Base-by-base conservation (phyloP, 768 basidiomycete species). In the Tulasnella sp. region DNA sequence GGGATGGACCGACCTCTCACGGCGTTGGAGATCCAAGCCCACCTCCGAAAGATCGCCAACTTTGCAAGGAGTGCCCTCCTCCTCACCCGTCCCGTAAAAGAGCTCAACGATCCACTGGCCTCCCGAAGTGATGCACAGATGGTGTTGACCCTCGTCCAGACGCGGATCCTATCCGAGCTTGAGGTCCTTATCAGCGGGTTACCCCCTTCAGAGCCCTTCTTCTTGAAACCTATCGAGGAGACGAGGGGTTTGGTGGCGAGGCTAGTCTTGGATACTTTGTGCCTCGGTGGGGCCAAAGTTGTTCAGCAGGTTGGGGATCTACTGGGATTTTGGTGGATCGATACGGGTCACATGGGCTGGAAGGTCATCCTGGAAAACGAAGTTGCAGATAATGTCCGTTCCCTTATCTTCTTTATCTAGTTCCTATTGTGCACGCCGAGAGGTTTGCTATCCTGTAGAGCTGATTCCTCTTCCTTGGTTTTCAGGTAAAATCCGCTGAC, bases 151-250 rank as follows among this genome's bases (percentile, higher is more conserved):
- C 24, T 78, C 4, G 61, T 82, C 9, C 72, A 76, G 41, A 75
- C 69, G 15, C 74, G 75, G 29, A 70, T 80, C 21, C 68, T 84
- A 3, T 77, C 77, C 3, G 79, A 80, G 62, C 68, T 78, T 1
- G 73, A 75, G 15, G 67, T 68, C 2, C 65, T 83, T 49, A 38
- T 38, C 34, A 15, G 15, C 15, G 34, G 34, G 5, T 38, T 38
- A 15, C 34, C 34, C 5, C 34, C 34, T 15, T 48, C 46, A n/a
- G 25, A 17, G 12, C 15, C 45, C 60, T 63, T n/a, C 66, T 64
- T 31, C 61, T 65, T 25, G 67, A 66, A 42, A 25, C 29, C 34
- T 34, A 63, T 66, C 1, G 42, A 52, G 60, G 76, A 77, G 21
- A 70, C 73, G 21, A 71, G 73, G 61, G 68, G 68, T 21, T 66